Percentiles rank a stretch among this genome's conserved stretches.
Evolutionary conservation across 2,329 filamentous ascomycete genomes (phyloP).

Genomic region (Xylariaceae sp.): DNA sequence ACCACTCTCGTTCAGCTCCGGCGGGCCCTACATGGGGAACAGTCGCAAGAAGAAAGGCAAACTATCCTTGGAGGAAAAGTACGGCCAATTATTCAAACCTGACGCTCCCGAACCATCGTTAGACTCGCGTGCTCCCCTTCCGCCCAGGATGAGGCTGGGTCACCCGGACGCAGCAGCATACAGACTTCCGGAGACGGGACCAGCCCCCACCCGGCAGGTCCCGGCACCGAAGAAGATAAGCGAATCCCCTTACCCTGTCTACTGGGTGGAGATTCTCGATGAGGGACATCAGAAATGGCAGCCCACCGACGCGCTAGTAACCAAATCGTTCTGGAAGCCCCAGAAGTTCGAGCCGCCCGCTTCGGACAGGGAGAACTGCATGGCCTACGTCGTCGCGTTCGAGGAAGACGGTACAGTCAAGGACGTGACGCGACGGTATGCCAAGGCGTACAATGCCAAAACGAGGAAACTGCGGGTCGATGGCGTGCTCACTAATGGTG

Average conservation of each 20-base stretch:
- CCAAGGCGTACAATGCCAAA: slow-evolving; percentile 85
- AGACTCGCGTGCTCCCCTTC: slow-evolving; percentile 25
- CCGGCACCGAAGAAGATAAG: slow-evolving; percentile 42
- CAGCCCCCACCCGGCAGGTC: slow-evolving; percentile 28
- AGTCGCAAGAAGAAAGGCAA: slow-evolving; percentile 30
- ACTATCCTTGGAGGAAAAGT: slow-evolving; percentile 31
- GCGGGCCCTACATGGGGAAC: slow-evolving; percentile 44
- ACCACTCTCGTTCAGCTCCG: slow-evolving; percentile 62
- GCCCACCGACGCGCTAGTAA: slow-evolving; percentile 78
- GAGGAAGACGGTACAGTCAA: slow-evolving; percentile 70
- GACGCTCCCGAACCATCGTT: slow-evolving; percentile 30
- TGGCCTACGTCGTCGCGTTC: slow-evolving; percentile 82
- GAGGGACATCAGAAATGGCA: slow-evolving; percentile 87
- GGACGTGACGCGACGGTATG: slow-evolving; percentile 85
- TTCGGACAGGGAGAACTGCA: slow-evolving; percentile 66
- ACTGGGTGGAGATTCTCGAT: slow-evolving; percentile 92
- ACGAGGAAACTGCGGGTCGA: slow-evolving; percentile 80
- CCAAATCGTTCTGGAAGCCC: slow-evolving; percentile 67
- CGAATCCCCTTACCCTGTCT: slow-evolving; percentile 76
- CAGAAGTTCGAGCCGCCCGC: slow-evolving; percentile 76
- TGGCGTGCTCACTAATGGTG: slow-evolving; percentile 40
- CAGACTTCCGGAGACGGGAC: slow-evolving; percentile 40
- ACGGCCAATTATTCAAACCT: slow-evolving; percentile 37
- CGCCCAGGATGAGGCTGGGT: slow-evolving; percentile 45
- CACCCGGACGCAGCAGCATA: slow-evolving; percentile 51